Base-by-base conservation (phyloP, 2,329 filamentous ascomycete species). In the Colletotrichum tropicale region DNA sequence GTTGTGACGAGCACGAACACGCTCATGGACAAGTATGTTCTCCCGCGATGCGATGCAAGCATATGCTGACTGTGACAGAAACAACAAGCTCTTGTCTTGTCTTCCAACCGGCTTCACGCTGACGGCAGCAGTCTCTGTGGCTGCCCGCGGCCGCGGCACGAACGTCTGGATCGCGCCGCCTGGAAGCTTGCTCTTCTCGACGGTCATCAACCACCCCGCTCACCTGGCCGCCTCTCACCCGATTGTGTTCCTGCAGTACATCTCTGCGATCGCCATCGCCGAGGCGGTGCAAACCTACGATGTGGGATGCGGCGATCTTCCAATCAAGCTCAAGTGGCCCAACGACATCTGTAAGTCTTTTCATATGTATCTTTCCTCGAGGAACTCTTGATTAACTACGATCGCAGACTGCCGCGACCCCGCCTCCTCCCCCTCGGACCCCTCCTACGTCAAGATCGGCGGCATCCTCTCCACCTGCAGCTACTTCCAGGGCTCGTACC, bases 161-260 rank as follows among this genome's bases (percentile, higher is more conserved):
- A 99, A 99, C 80, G 95, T 98, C 75, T 99, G 97, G 97, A 92
- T 99, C 6, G 95, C 96, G 0, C 97, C 97, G 1, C 91, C 94
- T 0, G 97, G 97, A 1, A 92, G 92, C 43, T 89, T 98, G 8
- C 94, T 98, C 83, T 97, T 98, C 86, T 98, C 95, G 12, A 95
- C 94, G 1, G 92, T 98, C 52, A 92, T 99, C 78, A 94, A 95
- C 77, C 97, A 99, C 84, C 91, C 94, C 1, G 91, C 94, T 34
- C 88, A 93, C 34, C 90, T 97, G 10, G 93, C 93, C 10, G 88
- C 90, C 58, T 91, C 89, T 2, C 94, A 94, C 0, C 96, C 97
- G 0, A 93, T 98, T 12, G 93, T 98, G 1, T 98, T 99, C 84
- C 89, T 98, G 32, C 97, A 98, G 84, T 99, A 99, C 82, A 90